Evolutionary conservation across 345 rosid species (phyloP).

Genomic region (Citrus unshiu): DNA sequence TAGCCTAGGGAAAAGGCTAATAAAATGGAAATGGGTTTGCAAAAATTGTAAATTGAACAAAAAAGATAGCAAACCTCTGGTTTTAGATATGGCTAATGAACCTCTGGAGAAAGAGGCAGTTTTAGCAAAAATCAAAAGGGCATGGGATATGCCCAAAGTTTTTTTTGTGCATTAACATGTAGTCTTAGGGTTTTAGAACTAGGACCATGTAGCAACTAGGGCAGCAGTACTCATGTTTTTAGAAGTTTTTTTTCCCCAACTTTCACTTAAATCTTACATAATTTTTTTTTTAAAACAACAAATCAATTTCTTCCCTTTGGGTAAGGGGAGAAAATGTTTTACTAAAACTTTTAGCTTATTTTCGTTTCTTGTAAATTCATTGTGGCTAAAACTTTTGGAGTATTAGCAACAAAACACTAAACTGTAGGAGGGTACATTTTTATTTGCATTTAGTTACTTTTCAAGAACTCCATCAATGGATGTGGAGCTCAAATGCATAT

Average conservation of each 20-base stretch:
- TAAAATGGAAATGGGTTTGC: conserved; percentile 45
- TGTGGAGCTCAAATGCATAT: conserved; percentile 69
- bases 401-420: conserved; percentile 46
- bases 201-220: conserved; percentile 42
- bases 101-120: conserved; percentile 30
- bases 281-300: conserved; percentile 17
- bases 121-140: conserved; percentile 29
- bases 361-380: conserved; percentile 40
- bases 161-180: conserved; percentile 42
- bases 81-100: conserved; percentile 28
- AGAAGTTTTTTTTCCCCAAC: conserved; percentile 19
- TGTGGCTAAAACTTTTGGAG: conserved; percentile 62
- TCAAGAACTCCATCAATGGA: conserved; percentile 57
- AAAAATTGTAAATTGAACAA: conserved; percentile 43
- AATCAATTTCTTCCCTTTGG: conserved; percentile 38
- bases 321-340: conserved; percentile 37
- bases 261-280: conserved; percentile 20
- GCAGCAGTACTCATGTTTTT: conserved; percentile 24
- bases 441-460: conserved; percentile 31
- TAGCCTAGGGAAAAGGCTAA: conserved; percentile 64
- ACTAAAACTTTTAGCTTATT: not conserved
- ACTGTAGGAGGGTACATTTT: conserved; percentile 31
- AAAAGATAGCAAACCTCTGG: conserved; percentile 36
- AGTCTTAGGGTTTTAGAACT: conserved; percentile 59
- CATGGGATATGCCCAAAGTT: conserved; percentile 15